Evolutionary conservation across 2,329 filamentous ascomycete genomes (phyloP).

Genomic region (Neurospora sp.): DNA sequence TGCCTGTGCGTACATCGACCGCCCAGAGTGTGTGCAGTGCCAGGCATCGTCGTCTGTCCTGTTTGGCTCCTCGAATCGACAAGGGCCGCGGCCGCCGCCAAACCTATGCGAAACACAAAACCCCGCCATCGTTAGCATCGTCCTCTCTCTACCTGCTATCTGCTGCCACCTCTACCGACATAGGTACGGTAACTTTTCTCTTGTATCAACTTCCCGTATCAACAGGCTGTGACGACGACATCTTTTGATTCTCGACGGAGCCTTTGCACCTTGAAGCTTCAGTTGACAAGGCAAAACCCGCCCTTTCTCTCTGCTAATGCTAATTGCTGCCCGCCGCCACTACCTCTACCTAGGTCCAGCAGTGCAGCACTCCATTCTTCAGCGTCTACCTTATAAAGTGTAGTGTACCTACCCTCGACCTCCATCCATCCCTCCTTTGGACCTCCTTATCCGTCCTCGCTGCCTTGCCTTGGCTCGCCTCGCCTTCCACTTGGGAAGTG

Average conservation of each 20-base stretch:
- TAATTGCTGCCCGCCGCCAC: not conserved
- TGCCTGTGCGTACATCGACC: not conserved
- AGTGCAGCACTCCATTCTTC: not conserved
- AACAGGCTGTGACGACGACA: not conserved
- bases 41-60: not conserved
- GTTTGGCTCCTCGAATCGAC: not conserved
- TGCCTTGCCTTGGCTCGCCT: not conserved
- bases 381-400: not conserved
- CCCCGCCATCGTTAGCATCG: conserved; percentile 21
- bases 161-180: conserved; percentile 1
- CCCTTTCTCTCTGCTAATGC: not conserved
- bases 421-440: not conserved
- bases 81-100: not conserved
- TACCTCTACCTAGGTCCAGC: not conserved
- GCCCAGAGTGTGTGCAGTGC: not conserved
- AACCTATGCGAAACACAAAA: conserved; percentile 22
- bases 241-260: not conserved
- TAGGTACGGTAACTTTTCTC: conserved; percentile 1
- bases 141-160: conserved; percentile 1
- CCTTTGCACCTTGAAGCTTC: not conserved
- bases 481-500: not conserved
- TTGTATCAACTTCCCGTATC: not conserved
- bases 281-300: not conserved
- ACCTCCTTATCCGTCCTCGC: not conserved
- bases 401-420: not conserved